phyloP scores from a whole-genome alignment of 345 rosid species.

The Limnanthes douglasii region DNA sequence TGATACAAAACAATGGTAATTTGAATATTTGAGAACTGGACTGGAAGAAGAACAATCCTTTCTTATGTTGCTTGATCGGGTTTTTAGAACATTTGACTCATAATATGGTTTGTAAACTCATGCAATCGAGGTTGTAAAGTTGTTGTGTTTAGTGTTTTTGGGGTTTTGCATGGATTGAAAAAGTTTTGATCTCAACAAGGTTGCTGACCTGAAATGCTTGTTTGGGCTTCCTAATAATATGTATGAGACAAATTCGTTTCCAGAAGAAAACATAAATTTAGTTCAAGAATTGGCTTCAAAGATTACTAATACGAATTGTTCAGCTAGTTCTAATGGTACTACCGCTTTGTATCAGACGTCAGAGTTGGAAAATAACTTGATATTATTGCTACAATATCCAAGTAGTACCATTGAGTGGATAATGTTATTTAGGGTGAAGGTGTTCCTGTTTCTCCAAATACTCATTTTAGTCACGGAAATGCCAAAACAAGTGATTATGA shows the following conservation, averaged over 20 bases:
- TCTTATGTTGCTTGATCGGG: conserved; percentile 73
- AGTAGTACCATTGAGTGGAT: conserved; percentile 25
- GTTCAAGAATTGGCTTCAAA: conserved; percentile 37
- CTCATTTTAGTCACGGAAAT: conserved; percentile 19
- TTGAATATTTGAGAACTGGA: conserved; percentile 27
- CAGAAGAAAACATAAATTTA: conserved; percentile 35
- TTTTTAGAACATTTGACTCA: conserved; percentile 40
- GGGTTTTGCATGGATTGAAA: conserved; percentile 50
- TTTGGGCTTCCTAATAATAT: conserved; percentile 56
- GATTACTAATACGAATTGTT: conserved; percentile 19
- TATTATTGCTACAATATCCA: conserved; percentile 47
- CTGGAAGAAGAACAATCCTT: conserved; percentile 49
- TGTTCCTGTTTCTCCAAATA: conserved; percentile 20
- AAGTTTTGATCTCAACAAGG: conserved; percentile 49
- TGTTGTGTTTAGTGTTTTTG: conserved; percentile 50
- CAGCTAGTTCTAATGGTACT: conserved; percentile 17
- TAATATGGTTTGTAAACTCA: conserved; percentile 29
- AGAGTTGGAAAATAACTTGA: conserved; percentile 29
- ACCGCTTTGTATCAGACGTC: conserved; percentile 29
- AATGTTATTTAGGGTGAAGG: conserved; percentile 21
- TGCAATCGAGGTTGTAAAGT: conserved; percentile 45
- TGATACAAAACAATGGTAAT: conserved; percentile 25
- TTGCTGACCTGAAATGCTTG: conserved; percentile 49
- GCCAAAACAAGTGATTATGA: conserved; percentile 30
- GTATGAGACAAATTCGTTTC: conserved; percentile 23